These are phyloP conservation scores for Saccharomycopsis sp. DNA, from an alignment of 805 yeast genomes.

Conservation along the genomic window DNA sequence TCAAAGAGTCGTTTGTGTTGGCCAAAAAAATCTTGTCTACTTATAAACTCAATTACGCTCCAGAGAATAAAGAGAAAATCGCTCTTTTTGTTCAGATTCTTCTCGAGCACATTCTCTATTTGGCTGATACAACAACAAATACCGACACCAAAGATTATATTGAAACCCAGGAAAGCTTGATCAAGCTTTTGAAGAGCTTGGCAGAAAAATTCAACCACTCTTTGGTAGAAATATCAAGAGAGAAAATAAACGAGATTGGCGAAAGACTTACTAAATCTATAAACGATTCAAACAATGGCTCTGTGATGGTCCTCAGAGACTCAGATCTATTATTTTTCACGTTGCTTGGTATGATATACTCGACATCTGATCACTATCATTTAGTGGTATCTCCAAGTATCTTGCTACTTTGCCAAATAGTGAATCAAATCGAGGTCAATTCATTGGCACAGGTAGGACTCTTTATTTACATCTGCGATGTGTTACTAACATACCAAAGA, in stretches of 20 bases:
- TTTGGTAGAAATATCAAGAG: slow-evolving; percentile 58
- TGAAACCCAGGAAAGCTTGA: slow-evolving; percentile 36
- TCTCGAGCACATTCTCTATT: slow-evolving; percentile 51
- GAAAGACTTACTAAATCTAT: slow-evolving; percentile 35
- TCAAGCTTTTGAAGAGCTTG: slow-evolving; percentile 45
- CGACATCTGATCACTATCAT: slow-evolving; percentile 95
- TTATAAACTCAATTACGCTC: slow-evolving; percentile 71
- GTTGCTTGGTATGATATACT: slow-evolving; percentile 69
- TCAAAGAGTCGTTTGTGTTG: slow-evolving; percentile 38
- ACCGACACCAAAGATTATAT: slow-evolving; percentile 31
- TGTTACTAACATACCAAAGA: slow-evolving; percentile 66
- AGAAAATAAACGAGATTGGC: slow-evolving; percentile 49
- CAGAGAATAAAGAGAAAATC: slow-evolving; percentile 73
- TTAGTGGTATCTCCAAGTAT: slow-evolving; percentile 80
- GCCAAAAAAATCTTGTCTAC: slow-evolving; percentile 50
- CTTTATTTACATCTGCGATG: slow-evolving; percentile 62
- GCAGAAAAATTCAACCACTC: slow-evolving; percentile 60
- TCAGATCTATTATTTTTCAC: slow-evolving; percentile 64
- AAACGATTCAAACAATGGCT: slow-evolving; percentile 24
- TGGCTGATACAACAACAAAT: slow-evolving; percentile 36
- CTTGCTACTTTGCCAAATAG: slow-evolving; percentile 62
- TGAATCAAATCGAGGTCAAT: slow-evolving; percentile 45
- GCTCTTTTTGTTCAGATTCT: slow-evolving; percentile 57
- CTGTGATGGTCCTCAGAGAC: slow-evolving; percentile 30
- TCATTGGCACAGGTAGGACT: slow-evolving; percentile 37